Conservation (phyloP, 257 asterid species). For the Solanum paucissectum region DNA sequence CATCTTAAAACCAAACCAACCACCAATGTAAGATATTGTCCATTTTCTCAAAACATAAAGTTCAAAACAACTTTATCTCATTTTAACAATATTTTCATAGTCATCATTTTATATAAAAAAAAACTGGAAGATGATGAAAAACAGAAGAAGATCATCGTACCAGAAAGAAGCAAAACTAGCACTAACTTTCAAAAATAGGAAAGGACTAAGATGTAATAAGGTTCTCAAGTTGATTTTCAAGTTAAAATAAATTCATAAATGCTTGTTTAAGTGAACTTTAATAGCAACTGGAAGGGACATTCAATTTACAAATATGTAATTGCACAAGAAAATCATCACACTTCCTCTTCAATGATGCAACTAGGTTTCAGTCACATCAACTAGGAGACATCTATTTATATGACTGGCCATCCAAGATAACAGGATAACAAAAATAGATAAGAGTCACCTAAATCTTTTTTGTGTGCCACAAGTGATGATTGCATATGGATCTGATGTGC, state of each 20-base stretch:
- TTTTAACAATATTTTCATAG: neutral
- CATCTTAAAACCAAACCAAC: neutral
- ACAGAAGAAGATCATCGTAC: neutral
- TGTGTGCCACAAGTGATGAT: constrained; percentile 73
- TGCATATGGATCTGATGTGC: constrained; percentile 92
- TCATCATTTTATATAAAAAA: neutral
- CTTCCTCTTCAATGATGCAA: neutral
- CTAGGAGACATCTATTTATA: neutral
- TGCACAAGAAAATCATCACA: neutral
- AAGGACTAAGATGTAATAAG: neutral
- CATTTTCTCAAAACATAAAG: neutral
- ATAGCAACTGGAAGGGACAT: neutral
- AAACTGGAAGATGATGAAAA: neutral
- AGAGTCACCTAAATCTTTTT: constrained; percentile 69
- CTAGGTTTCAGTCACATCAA: neutral
- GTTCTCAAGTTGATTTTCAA: neutral
- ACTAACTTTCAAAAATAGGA: neutral
- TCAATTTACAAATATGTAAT: neutral
- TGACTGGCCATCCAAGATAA: neutral
- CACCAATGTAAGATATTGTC: neutral
- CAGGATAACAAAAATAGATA: neutral
- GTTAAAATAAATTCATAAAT: neutral
- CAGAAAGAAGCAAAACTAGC: neutral
- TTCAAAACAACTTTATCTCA: neutral
- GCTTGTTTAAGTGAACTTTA: neutral